Evolutionary conservation across 2,329 filamentous ascomycete genomes (phyloP), one percentile per base, ranked within the genome.

Genomic region (Botrytis aclada): DNA sequence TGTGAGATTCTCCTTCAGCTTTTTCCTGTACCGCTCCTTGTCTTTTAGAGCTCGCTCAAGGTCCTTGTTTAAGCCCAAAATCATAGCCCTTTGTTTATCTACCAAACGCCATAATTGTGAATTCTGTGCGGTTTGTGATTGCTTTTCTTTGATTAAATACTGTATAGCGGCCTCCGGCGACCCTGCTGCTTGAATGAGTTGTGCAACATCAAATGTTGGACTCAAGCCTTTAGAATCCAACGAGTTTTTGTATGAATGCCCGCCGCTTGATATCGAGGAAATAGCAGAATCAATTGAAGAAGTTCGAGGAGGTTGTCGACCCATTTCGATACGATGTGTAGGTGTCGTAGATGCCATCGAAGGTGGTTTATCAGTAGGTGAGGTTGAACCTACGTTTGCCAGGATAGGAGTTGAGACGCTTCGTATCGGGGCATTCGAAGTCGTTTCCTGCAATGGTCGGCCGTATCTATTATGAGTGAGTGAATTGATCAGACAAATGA

Each of bases 281-380:
- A 97, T 92, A n/a, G 93, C 92, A 18, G 95, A 98, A 82, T 98
- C 95, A 79, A 97, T 95, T 18, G 95, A 98, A 5, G 93, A 92
- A 72, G 92, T 97, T 78, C 95, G 90, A 72, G 91, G 89, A 84
- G 79, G 76, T 70, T 74, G 75, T 66, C 79, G 76, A 58, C 76
- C 77, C 77, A 81, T 79, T 47, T 79, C 77, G 18, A 73, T 73
- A 65, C 78, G 74, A 74, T 81, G 78, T 70, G 76, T 74, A 58
- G 79, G 74, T 60, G 77, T 73, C 22, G 75, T 78, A 54, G 78
- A 74, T 66, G 79, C 78, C 78, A 81, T 80, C 25, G 76, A 70
- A 70, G 74, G 74, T 76, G 73, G 74, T 60, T 73, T 75, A 73
- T 62, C 74, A 14, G 76, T 70, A 63, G 73, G 65, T 37, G 76